Evolutionary conservation across 2,329 filamentous ascomycete genomes (phyloP).

Genomic region (Thermothelomyces thermophilus): DNA sequence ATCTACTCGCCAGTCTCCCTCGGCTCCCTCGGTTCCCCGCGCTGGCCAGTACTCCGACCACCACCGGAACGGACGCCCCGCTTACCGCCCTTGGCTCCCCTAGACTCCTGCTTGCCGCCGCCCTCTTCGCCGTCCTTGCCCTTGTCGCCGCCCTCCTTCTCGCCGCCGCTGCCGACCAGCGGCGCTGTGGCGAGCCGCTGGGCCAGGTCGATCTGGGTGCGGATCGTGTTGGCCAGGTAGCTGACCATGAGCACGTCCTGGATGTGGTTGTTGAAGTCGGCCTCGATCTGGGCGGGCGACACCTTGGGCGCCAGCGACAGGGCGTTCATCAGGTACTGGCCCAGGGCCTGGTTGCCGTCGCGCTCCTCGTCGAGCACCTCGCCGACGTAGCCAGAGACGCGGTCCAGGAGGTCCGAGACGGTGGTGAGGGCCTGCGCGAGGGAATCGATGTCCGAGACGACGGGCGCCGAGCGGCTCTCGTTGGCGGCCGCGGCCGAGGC

Average conservation of each 20-base stretch:
- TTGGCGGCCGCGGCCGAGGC: slow-evolving; percentile 74
- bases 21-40: slow-evolving; percentile 43
- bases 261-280: slow-evolving; percentile 99
- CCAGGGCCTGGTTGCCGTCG: slow-evolving; percentile 81
- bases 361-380: slow-evolving; percentile 91
- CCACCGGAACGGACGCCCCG: slow-evolving; percentile 33
- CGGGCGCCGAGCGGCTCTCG: slow-evolving; percentile 64
- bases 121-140: slow-evolving; percentile 44
- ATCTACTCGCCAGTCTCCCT: slow-evolving; percentile 35
- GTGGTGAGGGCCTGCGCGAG: slow-evolving; percentile 81
- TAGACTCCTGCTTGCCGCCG: slow-evolving; percentile 31
- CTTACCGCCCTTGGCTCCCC: slow-evolving; percentile 37
- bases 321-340: slow-evolving; percentile 91
- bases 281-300: slow-evolving; percentile 80
- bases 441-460: slow-evolving; percentile 84
- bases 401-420: slow-evolving; percentile 82
- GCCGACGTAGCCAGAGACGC: slow-evolving; percentile 86
- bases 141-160: slow-evolving; percentile 37
- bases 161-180: slow-evolving; percentile 42
- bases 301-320: slow-evolving; percentile 93
- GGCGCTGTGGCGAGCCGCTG: slow-evolving; percentile 84
- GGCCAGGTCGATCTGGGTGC: slow-evolving; percentile 96
- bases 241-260: slow-evolving; percentile 98
- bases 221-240: slow-evolving; percentile 97
- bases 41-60: slow-evolving; percentile 40